phyloP scores from a whole-genome alignment of 2,329 filamentous ascomycete genomes.

The Onygena corvina region DNA sequence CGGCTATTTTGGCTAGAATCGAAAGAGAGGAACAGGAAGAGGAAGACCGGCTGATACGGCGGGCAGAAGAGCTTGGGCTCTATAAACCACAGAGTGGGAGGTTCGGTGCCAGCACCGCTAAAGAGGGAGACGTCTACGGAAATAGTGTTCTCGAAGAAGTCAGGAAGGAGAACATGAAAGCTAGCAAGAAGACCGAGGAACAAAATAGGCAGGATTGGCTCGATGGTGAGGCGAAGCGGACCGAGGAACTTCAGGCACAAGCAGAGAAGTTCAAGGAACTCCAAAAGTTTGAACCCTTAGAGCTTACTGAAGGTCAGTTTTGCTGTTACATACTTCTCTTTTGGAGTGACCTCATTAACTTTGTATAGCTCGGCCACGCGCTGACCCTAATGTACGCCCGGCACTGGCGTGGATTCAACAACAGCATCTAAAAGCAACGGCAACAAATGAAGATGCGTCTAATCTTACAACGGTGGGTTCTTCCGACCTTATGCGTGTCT shows the following conservation, averaged over 20 bases:
- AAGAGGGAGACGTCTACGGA: slow-evolving; percentile 33
- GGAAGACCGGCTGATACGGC: slow-evolving; percentile 27
- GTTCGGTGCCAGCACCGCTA: slow-evolving; percentile 31
- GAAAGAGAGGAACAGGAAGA: slow-evolving; percentile 30
- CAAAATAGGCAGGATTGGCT: slow-evolving; percentile 42
- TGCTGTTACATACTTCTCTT: neutral
- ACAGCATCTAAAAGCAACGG: slow-evolving; percentile 30
- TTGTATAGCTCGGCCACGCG: slow-evolving; percentile 27
- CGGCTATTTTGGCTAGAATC: slow-evolving; percentile 36
- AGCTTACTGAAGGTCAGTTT: slow-evolving; percentile 26
- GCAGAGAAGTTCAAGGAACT: slow-evolving; percentile 27
- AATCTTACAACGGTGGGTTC: slow-evolving; percentile 28
- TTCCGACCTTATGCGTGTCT: neutral
- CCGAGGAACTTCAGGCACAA: slow-evolving; percentile 24
- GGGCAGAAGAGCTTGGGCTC: slow-evolving; percentile 31
- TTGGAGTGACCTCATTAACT: neutral
- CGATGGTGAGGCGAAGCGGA: slow-evolving; percentile 37
- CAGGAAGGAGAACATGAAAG: slow-evolving; percentile 31
- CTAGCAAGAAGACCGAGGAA: slow-evolving; percentile 34
- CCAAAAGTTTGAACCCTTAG: slow-evolving; percentile 27
- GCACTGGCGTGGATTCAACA: slow-evolving; percentile 34
- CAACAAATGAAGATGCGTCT: slow-evolving; percentile 24
- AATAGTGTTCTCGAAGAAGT: slow-evolving; percentile 32
- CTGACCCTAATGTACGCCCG: slow-evolving; percentile 30
- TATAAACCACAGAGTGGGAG: slow-evolving; percentile 36